Evolutionary conservation across 139 green algal species (phyloP), one percentile per base, ranked within the genome.

Genomic region (Coccomyxa sp.): DNA sequence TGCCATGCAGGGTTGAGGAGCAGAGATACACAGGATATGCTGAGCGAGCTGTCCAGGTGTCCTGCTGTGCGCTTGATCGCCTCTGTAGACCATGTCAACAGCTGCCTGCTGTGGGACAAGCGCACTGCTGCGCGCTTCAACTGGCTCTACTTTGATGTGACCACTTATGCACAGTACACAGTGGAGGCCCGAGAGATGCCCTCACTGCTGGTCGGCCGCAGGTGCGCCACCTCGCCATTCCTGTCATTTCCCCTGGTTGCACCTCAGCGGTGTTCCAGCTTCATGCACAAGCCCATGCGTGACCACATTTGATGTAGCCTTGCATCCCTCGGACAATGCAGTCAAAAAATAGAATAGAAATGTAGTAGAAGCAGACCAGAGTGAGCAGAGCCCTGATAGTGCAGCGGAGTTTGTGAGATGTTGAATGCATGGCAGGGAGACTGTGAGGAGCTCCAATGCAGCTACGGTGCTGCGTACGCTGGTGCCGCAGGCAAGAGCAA

Each of bases 21-120:
- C 18, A 45, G 76, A 13, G 84, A 91, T 14, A 82, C 88, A 21
- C 94, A 98, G 86, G 80, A 83, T 23, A 75, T 92, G 83, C 89
- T 98, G 13, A 90, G 85, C 32, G 76, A 91, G 75, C 81, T 98
- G 80, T 88, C 95, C 0, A 82, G 83, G 7, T 93, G 92, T 80
- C 84, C 87, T 10, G 86, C 87, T 32, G 77, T 98, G 7, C 89
- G 88, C 79, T 81, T 98, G 58, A 68, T 94, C 1, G 95, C 95
- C 38, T 95, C 86, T 27, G 81, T 95, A 21, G 95, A 98, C 84
- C 92, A 98, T 77, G 87, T 94, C 4, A 95, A 97, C 83, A 89
- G 90, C 0, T 80, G 92, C 0, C 81, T 98, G 79, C 88, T 98
- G 58, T 98, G 94, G 94, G 92, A 95, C 86, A 88, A 88, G 57